Conservation (phyloP, 176 grass and related monocot genomes). For the Calamus simplicifolius region DNA sequence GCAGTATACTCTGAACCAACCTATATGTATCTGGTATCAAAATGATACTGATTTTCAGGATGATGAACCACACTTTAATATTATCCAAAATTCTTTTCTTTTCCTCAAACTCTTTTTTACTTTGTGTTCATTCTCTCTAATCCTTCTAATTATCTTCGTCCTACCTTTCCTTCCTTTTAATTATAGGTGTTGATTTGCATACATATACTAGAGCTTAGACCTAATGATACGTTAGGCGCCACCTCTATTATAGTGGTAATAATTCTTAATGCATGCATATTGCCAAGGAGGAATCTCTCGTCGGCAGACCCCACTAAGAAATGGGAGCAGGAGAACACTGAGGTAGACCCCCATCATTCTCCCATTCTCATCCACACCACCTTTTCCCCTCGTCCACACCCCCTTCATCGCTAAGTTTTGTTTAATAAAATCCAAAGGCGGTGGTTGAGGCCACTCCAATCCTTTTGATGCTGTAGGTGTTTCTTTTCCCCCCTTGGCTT, state of each 20-base stretch:
- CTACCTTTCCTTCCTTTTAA: conserved; percentile 3
- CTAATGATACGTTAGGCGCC: conserved; percentile 32
- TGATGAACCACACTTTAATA: too few species aligned
- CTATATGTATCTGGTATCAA: too few species aligned
- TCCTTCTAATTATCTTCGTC: too few species aligned
- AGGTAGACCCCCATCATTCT: conserved; percentile 3
- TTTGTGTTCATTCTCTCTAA: too few species aligned
- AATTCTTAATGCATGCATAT: conserved; percentile 26
- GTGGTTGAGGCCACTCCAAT: conserved; percentile 32
- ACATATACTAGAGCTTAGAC: conserved; percentile 29
- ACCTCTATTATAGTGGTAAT: conserved; percentile 39
- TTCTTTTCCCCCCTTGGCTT: conserved; percentile 30
- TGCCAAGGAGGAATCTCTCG: conserved; percentile 28
- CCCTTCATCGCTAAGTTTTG: conserved; percentile 32
- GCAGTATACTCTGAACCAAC: too few species aligned
- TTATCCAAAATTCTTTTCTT: too few species aligned
- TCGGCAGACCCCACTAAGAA: conserved; percentile 23
- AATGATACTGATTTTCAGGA: too few species aligned
- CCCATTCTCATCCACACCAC: conserved; percentile 14
- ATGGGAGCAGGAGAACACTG: conserved; percentile 10
- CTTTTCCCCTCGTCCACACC: conserved; percentile 21
- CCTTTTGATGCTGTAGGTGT: conserved; percentile 48
- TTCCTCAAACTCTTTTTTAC: too few species aligned
- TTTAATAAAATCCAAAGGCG: conserved; percentile 44
- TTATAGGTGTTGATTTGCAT: conserved; percentile 29